These are phyloP conservation scores for Colletotrichum australisinense DNA, from an alignment of 2,329 filamentous ascomycete genomes.

Conservation along the genomic window DNA sequence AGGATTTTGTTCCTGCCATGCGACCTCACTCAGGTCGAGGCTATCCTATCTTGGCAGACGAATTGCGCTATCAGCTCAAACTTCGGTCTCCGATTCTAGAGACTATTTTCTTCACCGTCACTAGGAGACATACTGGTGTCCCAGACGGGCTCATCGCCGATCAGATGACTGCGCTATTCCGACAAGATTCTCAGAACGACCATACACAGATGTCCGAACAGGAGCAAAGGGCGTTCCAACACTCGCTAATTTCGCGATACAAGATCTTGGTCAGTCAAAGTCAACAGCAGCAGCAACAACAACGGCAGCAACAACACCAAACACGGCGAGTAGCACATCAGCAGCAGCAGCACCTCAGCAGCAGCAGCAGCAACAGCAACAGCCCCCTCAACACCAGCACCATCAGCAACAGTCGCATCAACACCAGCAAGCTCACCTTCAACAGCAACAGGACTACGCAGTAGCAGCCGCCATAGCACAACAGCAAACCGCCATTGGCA, in stretches of 20 bases:
- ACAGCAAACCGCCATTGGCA: slow-evolving; percentile 9
- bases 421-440: neutral
- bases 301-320: neutral
- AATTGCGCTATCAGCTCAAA: slow-evolving; percentile 60
- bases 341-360: neutral
- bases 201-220: slow-evolving; percentile 15
- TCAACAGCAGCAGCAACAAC: neutral
- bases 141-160: slow-evolving; percentile 46
- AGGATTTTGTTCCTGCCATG: slow-evolving; percentile 48
- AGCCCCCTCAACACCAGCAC: neutral
- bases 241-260: slow-evolving; percentile 21
- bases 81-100: slow-evolving; percentile 65
- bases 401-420: neutral
- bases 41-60: slow-evolving; percentile 68
- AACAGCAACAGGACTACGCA: neutral
- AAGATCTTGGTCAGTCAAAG: neutral
- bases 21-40: slow-evolving; percentile 41
- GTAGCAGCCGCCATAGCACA: neutral
- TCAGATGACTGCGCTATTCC: slow-evolving; percentile 44
- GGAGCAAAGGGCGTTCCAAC: slow-evolving; percentile 3
- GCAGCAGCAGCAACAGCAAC: neutral
- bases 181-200: slow-evolving; percentile 36
- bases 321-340: neutral
- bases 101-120: slow-evolving; percentile 63
- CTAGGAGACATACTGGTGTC: slow-evolving; percentile 58